phyloP scores from a whole-genome alignment of 768 basidiomycete species.

The Chalciporus pseudorubinellus region DNA sequence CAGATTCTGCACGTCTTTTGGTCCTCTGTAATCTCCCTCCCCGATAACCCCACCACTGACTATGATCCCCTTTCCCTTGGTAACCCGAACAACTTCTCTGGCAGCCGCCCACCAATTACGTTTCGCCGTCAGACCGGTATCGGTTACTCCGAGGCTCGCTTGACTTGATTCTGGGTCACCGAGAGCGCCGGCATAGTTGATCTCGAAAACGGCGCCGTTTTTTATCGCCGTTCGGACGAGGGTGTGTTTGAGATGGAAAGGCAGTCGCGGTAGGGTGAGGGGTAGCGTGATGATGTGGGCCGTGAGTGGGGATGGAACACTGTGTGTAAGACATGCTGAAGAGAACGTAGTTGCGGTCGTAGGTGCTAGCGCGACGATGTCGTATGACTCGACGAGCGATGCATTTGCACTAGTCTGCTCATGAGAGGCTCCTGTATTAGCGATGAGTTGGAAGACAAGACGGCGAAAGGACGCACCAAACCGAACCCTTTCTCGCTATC shows the following conservation, averaged over 20 bases:
- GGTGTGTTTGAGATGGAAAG: constrained; percentile 82
- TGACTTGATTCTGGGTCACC: constrained; percentile 52
- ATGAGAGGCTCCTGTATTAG: not conserved
- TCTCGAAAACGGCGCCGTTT: constrained; percentile 82
- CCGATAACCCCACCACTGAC: constrained; percentile 66
- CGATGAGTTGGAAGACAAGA: not conserved
- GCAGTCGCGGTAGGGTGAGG: constrained; percentile 71
- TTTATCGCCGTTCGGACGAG: constrained; percentile 76
- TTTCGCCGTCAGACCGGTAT: constrained; percentile 55
- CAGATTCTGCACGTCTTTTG: constrained; percentile 76
- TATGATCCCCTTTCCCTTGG: constrained; percentile 75
- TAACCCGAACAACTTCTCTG: constrained; percentile 73
- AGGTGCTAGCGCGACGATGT: constrained; percentile 74
- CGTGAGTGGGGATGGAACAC: constrained; percentile 69
- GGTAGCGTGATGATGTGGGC: constrained; percentile 81
- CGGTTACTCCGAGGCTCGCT: constrained; percentile 46
- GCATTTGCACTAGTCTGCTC: constrained; percentile 71
- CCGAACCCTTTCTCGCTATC: constrained; percentile 87
- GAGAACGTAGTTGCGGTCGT: constrained; percentile 73
- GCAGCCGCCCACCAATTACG: constrained; percentile 85
- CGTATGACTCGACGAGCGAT: constrained; percentile 60
- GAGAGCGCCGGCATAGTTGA: constrained; percentile 73
- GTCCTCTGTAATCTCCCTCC: constrained; percentile 63
- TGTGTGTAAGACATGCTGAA: constrained; percentile 77
- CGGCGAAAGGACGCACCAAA: constrained; percentile 45